Percentiles rank a stretch among this genome's conserved stretches.
Evolutionary conservation across 305 asterid genomes (phyloP).

Genomic region (Fraxinus velutina): DNA sequence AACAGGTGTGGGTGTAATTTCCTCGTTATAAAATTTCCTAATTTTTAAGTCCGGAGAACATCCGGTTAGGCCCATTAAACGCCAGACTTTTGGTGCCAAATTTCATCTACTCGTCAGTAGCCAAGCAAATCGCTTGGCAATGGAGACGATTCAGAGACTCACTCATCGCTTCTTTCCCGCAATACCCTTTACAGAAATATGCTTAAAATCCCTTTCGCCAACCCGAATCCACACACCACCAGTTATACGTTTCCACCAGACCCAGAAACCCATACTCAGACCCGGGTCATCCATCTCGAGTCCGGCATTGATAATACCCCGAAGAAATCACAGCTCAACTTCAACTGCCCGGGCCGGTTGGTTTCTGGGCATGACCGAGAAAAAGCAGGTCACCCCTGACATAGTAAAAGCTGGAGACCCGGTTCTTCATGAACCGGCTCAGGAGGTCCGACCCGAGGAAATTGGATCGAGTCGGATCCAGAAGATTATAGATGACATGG

Average conservation of each 20-base stretch:
- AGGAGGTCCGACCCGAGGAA: conserved; percentile 55
- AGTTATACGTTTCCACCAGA: conserved; percentile 1
- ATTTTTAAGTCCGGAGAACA: background rate
- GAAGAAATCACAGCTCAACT: no score
- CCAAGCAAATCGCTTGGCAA: conserved; percentile 11
- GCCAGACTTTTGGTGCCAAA: background rate
- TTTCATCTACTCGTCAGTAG: background rate
- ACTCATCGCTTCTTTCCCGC: conserved; percentile 36
- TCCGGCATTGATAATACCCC: conserved; percentile 5
- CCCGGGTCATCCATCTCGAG: conserved; percentile 22
- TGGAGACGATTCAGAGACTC: conserved; percentile 58
- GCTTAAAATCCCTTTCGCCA: conserved; percentile 29
- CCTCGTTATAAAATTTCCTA: no score
- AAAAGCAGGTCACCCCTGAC: conserved; percentile 56
- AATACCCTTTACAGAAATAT: conserved; percentile 25
- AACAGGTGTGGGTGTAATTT: no score
- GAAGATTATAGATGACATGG: conserved; percentile 80
- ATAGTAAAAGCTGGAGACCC: conserved; percentile 93
- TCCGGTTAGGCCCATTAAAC: background rate
- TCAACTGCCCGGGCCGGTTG: conserved; percentile 20
- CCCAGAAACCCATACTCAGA: conserved; percentile 24
- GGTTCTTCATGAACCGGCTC: conserved; percentile 81
- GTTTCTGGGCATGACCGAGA: conserved; percentile 58
- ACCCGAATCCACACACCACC: conserved; percentile 37
- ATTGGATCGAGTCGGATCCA: conserved; percentile 73